Evolutionary conservation across 192 early-diverging fungal genomes (phyloP).

Genomic region (Thamnidium elegans): DNA sequence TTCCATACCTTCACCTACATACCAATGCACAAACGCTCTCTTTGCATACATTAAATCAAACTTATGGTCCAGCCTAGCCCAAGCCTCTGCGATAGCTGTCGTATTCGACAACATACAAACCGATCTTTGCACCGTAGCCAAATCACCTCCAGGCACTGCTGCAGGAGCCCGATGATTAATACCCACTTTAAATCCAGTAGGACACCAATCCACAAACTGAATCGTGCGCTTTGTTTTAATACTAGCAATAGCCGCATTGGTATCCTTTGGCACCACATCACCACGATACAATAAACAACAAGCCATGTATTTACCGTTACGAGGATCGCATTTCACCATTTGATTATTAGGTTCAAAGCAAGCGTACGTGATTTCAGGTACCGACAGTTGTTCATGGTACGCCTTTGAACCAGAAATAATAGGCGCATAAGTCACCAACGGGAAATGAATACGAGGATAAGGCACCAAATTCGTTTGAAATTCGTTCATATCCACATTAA

Average conservation of each 20-base stretch:
- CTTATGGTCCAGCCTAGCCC: constrained; percentile 99
- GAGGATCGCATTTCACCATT: constrained; percentile 99
- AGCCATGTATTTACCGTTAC: constrained; percentile 98
- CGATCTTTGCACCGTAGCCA: constrained; percentile 94
- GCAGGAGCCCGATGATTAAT: constrained; percentile 94
- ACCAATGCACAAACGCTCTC: constrained; percentile 99
- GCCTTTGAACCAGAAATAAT: constrained; percentile 94
- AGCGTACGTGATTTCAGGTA: constrained; percentile 91
- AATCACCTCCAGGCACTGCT: constrained; percentile 87
- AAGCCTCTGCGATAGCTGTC: constrained; percentile 98
- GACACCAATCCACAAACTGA: constrained; percentile 99
- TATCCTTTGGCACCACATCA: constrained; percentile 98
- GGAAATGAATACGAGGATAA: constrained; percentile 99
- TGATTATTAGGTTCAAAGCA: constrained; percentile 98
- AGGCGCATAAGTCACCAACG: constrained; percentile 94
- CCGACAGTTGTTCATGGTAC: constrained; percentile 92
- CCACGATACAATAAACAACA: constrained; percentile 99
- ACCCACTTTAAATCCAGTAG: constrained; percentile 99
- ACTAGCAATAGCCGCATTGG: constrained; percentile 82
- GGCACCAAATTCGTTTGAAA: constrained; percentile 99
- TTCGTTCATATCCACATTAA: constrained; percentile 98
- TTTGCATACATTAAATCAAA: constrained; percentile 99
- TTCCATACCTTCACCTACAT: constrained; percentile 99
- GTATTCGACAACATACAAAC: constrained; percentile 99
- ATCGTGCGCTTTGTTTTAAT: constrained; percentile 96